Conservation (phyloP, 192 early-diverging fungal species). For the Coemansia sp. region DNA sequence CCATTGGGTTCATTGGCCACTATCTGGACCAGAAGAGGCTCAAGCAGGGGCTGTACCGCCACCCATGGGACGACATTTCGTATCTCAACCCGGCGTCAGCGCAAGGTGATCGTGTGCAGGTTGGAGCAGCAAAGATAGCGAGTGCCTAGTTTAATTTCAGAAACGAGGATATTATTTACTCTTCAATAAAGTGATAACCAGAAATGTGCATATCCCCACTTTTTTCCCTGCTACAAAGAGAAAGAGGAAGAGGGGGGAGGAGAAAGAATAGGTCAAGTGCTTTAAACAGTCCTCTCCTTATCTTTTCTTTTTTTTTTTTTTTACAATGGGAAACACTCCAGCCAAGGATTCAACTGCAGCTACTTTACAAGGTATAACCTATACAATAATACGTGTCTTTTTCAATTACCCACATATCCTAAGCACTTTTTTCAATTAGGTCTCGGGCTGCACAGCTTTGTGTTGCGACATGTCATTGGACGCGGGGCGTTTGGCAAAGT, state of each 20-base stretch:
- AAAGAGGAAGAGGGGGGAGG: too few relatives aligned
- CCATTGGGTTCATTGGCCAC: constrained; percentile 97
- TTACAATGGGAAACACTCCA: not conserved
- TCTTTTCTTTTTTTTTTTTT: not conserved
- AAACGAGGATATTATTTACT: not conserved
- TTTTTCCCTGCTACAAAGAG: not conserved
- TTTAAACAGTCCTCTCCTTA: too few relatives aligned
- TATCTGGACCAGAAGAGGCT: constrained; percentile 97
- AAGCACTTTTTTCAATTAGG: too few relatives aligned
- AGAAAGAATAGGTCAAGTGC: too few relatives aligned
- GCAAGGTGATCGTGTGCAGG: constrained; percentile 51
- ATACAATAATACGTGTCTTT: not conserved
- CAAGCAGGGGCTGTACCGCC: constrained; percentile 98
- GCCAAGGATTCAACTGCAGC: not conserved
- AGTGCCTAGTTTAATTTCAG: too few relatives aligned
- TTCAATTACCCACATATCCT: not conserved
- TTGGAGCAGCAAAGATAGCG: constrained; percentile 51
- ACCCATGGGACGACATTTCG: constrained; percentile 97
- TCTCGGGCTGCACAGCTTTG: constrained; percentile 69
- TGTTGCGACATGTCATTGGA: constrained; percentile 79
- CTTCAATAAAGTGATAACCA: not conserved
- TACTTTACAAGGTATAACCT: not conserved
- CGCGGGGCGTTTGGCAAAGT: constrained; percentile 89
- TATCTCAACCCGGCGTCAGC: constrained; percentile 60
- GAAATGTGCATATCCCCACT: not conserved